Evolutionary conservation across 768 basidiomycete genomes (phyloP), one percentile per base, ranked within the genome.

Genomic region (Hydnum rufescens): DNA sequence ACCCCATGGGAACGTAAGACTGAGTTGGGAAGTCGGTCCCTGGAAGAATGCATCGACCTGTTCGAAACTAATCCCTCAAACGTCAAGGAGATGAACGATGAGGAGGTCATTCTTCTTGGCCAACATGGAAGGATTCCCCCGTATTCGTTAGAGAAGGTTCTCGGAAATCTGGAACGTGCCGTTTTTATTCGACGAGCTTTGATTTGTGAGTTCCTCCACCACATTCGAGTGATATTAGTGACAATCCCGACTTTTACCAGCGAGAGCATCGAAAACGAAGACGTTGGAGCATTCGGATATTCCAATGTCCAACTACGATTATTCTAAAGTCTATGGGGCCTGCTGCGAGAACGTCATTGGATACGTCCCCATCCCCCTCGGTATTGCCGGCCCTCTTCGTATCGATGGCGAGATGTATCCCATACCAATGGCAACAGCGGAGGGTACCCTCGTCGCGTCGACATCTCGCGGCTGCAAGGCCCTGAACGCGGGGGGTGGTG

Each of bases 351-450:
- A 99, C 64, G 95, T 99, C 49, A 77, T 97, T 47, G 95, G 95
- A 30, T 99, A 86, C 64, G 88, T 96, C 64, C 95, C 93, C 39
- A 66, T 99, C 32, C 95, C 95, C 0, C 79, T 97, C 50, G 95
- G 95, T 58, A 82, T 97, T 55, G 95, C 95, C 16, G 95, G 95
- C 2, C 95, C 95, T 2, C 77, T 99, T 32, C 84, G 76, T 42
- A 74, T 99, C 61, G 93, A 99, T 60, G 89, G 86, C 29, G 68
- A 74, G 39, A 67, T 79, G 46, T 78, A 78, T 59, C 93, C 80
- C 36, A 92, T 99, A 60, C 95, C 95, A 4, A 97, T 99, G 95
- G 95, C 95, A 42, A 99, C 95, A 3, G 92, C 95, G n/a, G 95
- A 99, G 64, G 95, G 95, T 54, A 97, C 95, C 0, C 77, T 99